Base-by-base conservation (phyloP, 2,329 filamentous ascomycete species). In the Aureobasidium sp. region DNA sequence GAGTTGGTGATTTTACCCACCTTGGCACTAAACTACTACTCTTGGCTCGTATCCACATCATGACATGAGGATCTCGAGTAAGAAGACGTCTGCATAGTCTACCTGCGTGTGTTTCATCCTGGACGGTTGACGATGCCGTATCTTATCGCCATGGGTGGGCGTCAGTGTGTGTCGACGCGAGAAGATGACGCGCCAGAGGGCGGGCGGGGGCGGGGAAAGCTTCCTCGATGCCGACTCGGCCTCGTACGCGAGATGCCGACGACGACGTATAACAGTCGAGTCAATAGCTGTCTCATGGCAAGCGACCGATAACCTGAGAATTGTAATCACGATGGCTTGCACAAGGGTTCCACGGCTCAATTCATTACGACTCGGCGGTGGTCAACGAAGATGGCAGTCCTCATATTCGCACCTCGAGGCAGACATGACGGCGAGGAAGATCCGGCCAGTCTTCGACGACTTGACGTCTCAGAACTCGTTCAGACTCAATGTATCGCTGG, bases 401-500 rank as follows among this genome's bases (percentile, higher is more conserved):
- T 69, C 74, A 63, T 72, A 75, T 62, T 66, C 74, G 59, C 69
- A 72, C 58, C 70, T 81, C 53, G 72, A 76, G 64, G 67, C 71
- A 57, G 72, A 75, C 52, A 75, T 86, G 70, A 79, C 76, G 44
- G 69, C 75, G 41, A 81, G 82, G 64, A 73, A 71, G 53, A 76
- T 82, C 51, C 78, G 78, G 1, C 72, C 79, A 51, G 74, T 79
- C 61, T 79, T 79, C 70, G 84, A 87, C 67, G 80, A 83, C 68
- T 74, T 88, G 64, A 80, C 82, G 37, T 83, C 86, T 0, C 85
- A 82, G 61, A 82, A 80, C 31, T 87, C 86, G 0, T 79, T 86
- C 73, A 84, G 90, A 49, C 82, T 96, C 51, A 79, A 81, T 66
- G 77, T 84, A 34, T 82, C 86, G 9, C 80, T 93, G 1, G 70